These are phyloP conservation scores for Pseudocercospora macadamiae DNA, from an alignment of 2,329 filamentous ascomycete genomes.

Conservation along the genomic window DNA sequence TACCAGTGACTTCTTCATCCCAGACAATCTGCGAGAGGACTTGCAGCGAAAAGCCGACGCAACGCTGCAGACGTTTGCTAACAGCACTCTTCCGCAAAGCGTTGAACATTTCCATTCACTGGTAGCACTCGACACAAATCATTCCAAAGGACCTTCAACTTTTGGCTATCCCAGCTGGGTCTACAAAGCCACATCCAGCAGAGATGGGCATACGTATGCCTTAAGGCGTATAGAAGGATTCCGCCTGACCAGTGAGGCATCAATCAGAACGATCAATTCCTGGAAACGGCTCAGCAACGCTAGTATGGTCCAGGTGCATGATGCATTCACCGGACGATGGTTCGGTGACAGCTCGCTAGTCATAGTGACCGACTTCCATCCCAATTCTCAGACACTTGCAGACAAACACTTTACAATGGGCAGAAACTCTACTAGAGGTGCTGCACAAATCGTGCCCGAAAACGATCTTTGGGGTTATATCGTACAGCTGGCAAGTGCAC, in stretches of 20 bases:
- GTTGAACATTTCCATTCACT: conserved; percentile 91
- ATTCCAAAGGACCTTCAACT: conserved; percentile 74
- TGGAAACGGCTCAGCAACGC: conserved; percentile 87
- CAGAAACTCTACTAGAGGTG: conserved; percentile 20
- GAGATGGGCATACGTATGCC: conserved; percentile 86
- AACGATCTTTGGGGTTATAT: conserved; percentile 87
- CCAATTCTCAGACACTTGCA: conserved; percentile 83
- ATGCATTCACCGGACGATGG: conserved; percentile 88
- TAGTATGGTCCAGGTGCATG: conserved; percentile 81
- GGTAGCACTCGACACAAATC: conserved; percentile 81
- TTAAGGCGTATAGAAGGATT: conserved; percentile 87
- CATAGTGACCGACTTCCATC: conserved; percentile 91
- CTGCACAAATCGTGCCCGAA: conserved; percentile 54
- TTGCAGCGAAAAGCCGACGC: conserved; percentile 87
- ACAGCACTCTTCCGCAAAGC: conserved; percentile 66
- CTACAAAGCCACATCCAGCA: conserved; percentile 89
- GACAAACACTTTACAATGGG: conserved; percentile 70
- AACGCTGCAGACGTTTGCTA: conserved; percentile 80
- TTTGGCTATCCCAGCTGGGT: conserved; percentile 93
- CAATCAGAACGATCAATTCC: conserved; percentile 80
- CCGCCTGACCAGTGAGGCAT: conserved; percentile 83
- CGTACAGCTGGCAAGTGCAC: conserved; percentile 83
- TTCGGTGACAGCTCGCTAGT: conserved; percentile 96
- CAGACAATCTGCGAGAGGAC: conserved; percentile 83
- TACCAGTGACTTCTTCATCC: conserved; percentile 88